phyloP scores from a whole-genome alignment of 2,329 filamentous ascomycete species.

The Pseudogymnoascus sp. region DNA sequence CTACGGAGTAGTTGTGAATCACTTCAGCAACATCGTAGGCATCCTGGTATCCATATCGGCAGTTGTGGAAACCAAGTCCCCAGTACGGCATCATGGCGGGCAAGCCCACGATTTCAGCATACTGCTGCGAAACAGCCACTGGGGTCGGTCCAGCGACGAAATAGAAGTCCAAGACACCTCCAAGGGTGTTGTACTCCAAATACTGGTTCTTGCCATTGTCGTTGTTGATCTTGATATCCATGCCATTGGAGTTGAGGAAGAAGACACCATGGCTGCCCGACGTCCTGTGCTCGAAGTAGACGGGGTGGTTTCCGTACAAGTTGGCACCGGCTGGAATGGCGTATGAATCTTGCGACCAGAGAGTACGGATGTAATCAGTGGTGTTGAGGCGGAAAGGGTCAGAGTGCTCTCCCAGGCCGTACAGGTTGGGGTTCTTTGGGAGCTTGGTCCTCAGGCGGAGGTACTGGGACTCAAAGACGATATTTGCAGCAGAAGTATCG shows the following conservation, averaged over 20 bases:
- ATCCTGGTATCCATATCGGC: constrained; percentile 55
- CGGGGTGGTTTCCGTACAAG: constrained; percentile 54
- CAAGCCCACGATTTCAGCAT: constrained; percentile 46
- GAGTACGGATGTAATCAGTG: constrained; percentile 51
- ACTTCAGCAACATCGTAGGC: constrained; percentile 59
- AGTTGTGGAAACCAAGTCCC: constrained; percentile 56
- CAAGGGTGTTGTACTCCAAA: constrained; percentile 71
- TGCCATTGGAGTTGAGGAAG: constrained; percentile 64
- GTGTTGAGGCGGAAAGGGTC: constrained; percentile 51
- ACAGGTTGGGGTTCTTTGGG: constrained; percentile 50
- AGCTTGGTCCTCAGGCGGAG: constrained; percentile 52
- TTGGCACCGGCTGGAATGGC: constrained; percentile 46
- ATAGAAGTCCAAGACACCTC: constrained; percentile 67
- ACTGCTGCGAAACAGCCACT: constrained; percentile 50
- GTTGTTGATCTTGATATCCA: constrained; percentile 68
- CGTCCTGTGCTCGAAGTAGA: constrained; percentile 56
- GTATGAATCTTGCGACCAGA: constrained; percentile 55
- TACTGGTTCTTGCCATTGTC: constrained; percentile 50
- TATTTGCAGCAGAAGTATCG: constrained; percentile 46
- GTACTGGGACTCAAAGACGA: constrained; percentile 59
- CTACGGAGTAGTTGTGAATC: constrained; percentile 57
- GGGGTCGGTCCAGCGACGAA: constrained; percentile 54
- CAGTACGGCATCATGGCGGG: constrained; percentile 58
- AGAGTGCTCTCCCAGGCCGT: constrained; percentile 58
- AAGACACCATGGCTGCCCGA: constrained; percentile 56